Percentiles rank a stretch among this genome's conserved stretches.
These are phyloP conservation scores for Boletus rubescentipes DNA, from an alignment of 768 basidiomycete species.

Conservation along the genomic window DNA sequence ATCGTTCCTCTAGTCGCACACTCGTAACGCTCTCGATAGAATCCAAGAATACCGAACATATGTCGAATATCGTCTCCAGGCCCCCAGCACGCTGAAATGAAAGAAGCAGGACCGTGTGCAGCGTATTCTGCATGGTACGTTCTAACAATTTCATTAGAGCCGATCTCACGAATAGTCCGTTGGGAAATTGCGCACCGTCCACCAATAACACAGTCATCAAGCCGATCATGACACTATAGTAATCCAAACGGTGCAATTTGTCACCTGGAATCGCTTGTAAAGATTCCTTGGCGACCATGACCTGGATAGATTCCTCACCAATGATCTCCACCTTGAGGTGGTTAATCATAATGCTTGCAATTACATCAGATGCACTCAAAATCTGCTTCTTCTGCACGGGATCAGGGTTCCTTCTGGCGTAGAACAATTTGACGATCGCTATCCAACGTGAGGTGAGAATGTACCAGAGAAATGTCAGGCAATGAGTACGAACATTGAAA, in stretches of 20 bases:
- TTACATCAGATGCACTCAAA: constrained; percentile 57
- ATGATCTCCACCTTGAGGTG: constrained; percentile 57
- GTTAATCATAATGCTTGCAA: constrained; percentile 72
- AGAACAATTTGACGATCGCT: constrained; percentile 89
- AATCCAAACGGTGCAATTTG: constrained; percentile 44
- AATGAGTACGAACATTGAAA: constrained; percentile 66
- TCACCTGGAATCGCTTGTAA: constrained; percentile 34
- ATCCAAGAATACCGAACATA: constrained; percentile 53
- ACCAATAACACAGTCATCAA: constrained; percentile 51
- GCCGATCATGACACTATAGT: constrained; percentile 55
- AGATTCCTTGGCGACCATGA: constrained; percentile 11
- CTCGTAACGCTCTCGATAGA: constrained; percentile 56
- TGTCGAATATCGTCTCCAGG: constrained; percentile 59
- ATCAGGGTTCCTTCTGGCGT: constrained; percentile 77
- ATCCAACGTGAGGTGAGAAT: constrained; percentile 10
- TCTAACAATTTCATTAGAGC: constrained; percentile 44
- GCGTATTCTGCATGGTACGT: constrained; percentile 64
- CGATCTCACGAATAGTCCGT: background rate
- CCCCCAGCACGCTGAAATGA: constrained; percentile 74
- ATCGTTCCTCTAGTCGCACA: constrained; percentile 54
- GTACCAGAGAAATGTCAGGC: background rate
- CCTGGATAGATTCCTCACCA: constrained; percentile 47
- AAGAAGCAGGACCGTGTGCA: constrained; percentile 82
- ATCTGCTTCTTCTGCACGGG: constrained; percentile 76
- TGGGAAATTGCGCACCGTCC: constrained; percentile 44